Percentiles rank a stretch among this genome's conserved stretches.
Conservation (phyloP, 805 yeast genomes). For the Barnettozyma wickerhamii region DNA sequence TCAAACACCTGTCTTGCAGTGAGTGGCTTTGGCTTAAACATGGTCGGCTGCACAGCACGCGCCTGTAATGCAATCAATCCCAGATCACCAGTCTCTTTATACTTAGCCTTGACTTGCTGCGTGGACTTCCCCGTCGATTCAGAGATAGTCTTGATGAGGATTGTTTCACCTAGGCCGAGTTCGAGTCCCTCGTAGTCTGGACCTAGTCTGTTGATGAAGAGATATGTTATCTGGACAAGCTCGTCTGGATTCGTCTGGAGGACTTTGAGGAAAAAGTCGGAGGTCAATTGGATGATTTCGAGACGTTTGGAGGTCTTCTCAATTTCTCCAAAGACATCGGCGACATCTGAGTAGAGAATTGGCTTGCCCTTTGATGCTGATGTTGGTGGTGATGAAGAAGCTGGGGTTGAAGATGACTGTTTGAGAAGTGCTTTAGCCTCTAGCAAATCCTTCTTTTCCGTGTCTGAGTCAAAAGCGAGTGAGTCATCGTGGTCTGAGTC, state of each 20-base stretch:
- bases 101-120: slow-evolving; percentile 67
- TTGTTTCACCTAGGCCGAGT: slow-evolving; percentile 87
- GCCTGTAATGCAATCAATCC: slow-evolving; percentile 86
- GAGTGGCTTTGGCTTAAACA: slow-evolving; percentile 87
- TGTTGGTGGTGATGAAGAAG: slow-evolving; percentile 6
- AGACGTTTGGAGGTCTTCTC: slow-evolving; percentile 81
- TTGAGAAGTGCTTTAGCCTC: slow-evolving; percentile 19
- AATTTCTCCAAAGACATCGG: slow-evolving; percentile 68
- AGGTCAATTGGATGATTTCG: slow-evolving; percentile 70
- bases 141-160: slow-evolving; percentile 81
- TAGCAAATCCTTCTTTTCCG: slow-evolving; percentile 19
- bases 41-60: slow-evolving; percentile 79
- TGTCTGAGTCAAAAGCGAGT: slow-evolving; percentile 21
- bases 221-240: slow-evolving; percentile 68
- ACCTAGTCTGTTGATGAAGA: slow-evolving; percentile 84
- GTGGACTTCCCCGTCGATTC: slow-evolving; percentile 84
- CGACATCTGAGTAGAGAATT: slow-evolving; percentile 36
- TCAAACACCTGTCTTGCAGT: slow-evolving; percentile 70
- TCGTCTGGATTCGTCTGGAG: slow-evolving; percentile 49
- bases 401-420: neutral
- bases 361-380: slow-evolving; percentile 12
- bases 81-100: slow-evolving; percentile 79
- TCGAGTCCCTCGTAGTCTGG: slow-evolving; percentile 97
- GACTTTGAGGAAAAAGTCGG: slow-evolving; percentile 66
- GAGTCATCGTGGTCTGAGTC: slow-evolving; percentile 12